phyloP scores from a whole-genome alignment of 1,139 yeast genomes.

The Hyphopichia wangnamkhiaoensis region DNA sequence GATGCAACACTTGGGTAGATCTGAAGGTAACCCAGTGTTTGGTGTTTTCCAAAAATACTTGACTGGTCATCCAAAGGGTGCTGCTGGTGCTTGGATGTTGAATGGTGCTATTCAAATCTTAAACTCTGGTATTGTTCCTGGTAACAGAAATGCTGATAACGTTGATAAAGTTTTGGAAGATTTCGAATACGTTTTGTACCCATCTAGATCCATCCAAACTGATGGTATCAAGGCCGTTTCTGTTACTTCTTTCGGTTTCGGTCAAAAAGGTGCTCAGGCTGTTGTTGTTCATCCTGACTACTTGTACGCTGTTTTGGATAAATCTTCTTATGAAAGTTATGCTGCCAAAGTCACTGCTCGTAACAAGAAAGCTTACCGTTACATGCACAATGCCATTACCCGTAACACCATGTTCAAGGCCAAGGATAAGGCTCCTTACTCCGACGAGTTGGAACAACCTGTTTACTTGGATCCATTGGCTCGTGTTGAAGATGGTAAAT shows the following conservation, averaged over 20 bases:
- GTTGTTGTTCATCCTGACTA: constrained; percentile 91
- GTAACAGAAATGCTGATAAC: constrained; percentile 98
- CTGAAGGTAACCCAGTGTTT: constrained; percentile 95
- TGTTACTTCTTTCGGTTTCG: constrained; percentile 96
- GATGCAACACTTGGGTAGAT: constrained; percentile 94
- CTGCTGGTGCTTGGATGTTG: constrained; percentile 99
- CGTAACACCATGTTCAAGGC: constrained; percentile 90
- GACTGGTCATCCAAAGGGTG: constrained; percentile 99
- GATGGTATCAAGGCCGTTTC: constrained; percentile 98
- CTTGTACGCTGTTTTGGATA: constrained; percentile 80
- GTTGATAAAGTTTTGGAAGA: constrained; percentile 81
- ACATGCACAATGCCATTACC: constrained; percentile 93
- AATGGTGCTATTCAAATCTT: constrained; percentile 96
- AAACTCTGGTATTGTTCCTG: constrained; percentile 94
- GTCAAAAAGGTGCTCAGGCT: constrained; percentile 99
- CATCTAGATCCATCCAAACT: constrained; percentile 90
- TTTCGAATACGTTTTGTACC: constrained; percentile 87
- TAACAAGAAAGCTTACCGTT: constrained; percentile 89
- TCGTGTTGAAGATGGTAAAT: constrained; percentile 63
- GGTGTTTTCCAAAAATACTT: constrained; percentile 99
- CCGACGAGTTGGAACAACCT: constrained; percentile 79
- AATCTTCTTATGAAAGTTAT: constrained; percentile 68
- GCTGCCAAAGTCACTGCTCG: constrained; percentile 71
- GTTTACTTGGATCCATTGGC: constrained; percentile 97
- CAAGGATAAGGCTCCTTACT: constrained; percentile 91